Percentiles rank a stretch among this genome's conserved stretches.
These are phyloP conservation scores for Aspergillus persii DNA, from an alignment of 2,329 filamentous ascomycete genomes.

Conservation along the genomic window DNA sequence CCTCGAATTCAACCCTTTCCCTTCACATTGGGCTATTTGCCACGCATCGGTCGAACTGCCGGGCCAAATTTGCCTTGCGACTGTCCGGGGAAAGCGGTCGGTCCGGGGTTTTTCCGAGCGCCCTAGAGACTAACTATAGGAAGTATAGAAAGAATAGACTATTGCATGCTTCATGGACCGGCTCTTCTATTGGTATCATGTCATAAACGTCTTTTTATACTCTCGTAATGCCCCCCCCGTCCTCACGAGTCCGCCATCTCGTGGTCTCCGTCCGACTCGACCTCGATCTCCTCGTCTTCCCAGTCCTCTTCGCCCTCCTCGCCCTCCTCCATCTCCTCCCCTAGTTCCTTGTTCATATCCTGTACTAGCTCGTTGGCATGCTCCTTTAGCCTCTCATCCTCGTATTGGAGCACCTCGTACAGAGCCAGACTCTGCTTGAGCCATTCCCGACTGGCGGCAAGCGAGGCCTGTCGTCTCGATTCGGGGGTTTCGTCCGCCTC, in stretches of 20 bases:
- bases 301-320: conserved; percentile 55
- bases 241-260: conserved; percentile 54
- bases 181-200: conserved; percentile 33
- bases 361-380: conserved; percentile 45
- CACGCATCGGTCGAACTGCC: conserved; percentile 19
- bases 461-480: conserved; percentile 59
- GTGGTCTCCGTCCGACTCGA: conserved; percentile 50
- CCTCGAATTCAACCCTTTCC: conserved; percentile 25
- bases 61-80: conserved; percentile 28
- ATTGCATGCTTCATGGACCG: neutral
- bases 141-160: too few relatives aligned
- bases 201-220: conserved; percentile 17
- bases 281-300: conserved; percentile 56
- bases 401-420: conserved; percentile 78
- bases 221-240: conserved; percentile 17
- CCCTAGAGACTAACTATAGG: neutral
- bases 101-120: conserved; percentile 30
- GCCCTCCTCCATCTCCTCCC: conserved; percentile 57
- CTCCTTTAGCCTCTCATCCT: conserved; percentile 46
- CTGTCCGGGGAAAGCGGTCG: conserved; percentile 24
- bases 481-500: conserved; percentile 37
- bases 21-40: conserved; percentile 34
- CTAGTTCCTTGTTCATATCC: conserved; percentile 63
- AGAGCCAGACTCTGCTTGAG: conserved; percentile 75
- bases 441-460: conserved; percentile 78